Base-by-base conservation (phyloP, 176 grass and related monocot species). In the Pharus latifolius region DNA sequence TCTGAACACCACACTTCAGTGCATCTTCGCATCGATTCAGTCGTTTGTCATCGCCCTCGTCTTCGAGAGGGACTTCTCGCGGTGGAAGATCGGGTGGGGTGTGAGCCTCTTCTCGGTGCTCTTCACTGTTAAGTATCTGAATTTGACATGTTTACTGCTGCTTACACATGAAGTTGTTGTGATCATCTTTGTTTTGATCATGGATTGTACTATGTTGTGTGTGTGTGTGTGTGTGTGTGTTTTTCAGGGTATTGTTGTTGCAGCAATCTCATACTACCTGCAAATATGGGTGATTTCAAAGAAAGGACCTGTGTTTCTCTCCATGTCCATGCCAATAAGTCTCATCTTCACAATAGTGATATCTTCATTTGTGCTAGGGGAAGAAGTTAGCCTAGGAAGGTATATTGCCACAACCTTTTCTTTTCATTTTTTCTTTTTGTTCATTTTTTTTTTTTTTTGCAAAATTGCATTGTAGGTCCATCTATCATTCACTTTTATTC, bases 281-380 rank as follows among this genome's bases (percentile, higher is more conserved):
- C 77, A 90, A 46, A 82, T 88, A 24, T 96, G 83, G 83, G 80
- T 82, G 61, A 89, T 96, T 65, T 80, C 87, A 60, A 90, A 82
- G 84, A 96, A 71, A 52, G 91, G 83, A 0, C 91, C 87, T 0
- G 87, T 96, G 19, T 90, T 90, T 57, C 71, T 84, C 33, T 79
- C 91, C 45, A 91, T 96, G 80, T 68, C 65, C 12, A 58, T 70
- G 75, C 91, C 91, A 28, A 55, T 90, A 17, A 72, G 80, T 52
- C 77, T 96, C 28, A 35, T 96, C 49, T 78, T 91, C 58, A 90
- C 83, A 70, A 84, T 91, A 33, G 79, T 27, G 12, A 80, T 87
- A 52, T 82, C 91, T 0, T 89, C 73, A 4, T 60, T 87, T n/a
- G 20, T 90, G 28, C 55, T 90, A 26, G 87, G 91, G 15, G 91